Evolutionary conservation across 1,139 yeast genomes (phyloP).

Genomic region (Pichiaceae sp.): DNA sequence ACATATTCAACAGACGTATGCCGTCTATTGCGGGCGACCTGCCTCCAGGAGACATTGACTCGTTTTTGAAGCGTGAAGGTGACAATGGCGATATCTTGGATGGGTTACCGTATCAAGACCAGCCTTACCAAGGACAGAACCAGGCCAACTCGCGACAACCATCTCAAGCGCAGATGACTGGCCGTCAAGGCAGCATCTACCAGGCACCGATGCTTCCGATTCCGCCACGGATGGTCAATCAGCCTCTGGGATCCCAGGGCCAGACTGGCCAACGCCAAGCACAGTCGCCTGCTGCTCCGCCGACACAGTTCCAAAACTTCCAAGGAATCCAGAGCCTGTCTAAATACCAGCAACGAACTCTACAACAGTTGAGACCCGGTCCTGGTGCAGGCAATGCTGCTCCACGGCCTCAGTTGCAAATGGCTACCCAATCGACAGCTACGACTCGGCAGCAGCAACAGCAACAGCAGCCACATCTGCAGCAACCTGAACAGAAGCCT

Average conservation of each 20-base stretch:
- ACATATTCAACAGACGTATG: slow-evolving; percentile 13
- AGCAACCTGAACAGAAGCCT: neutral
- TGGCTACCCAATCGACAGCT: no score
- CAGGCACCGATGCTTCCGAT: slow-evolving; percentile 4
- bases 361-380: slow-evolving; percentile 1
- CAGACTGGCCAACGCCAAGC: slow-evolving; percentile 7
- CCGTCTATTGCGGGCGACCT: slow-evolving; percentile 24
- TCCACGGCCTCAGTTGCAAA: neutral
- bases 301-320: neutral
- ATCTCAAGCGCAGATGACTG: slow-evolving; percentile 2
- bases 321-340: neutral
- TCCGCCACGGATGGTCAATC: slow-evolving; percentile 3
- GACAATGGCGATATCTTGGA: slow-evolving; percentile 3
- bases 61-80: slow-evolving; percentile 31
- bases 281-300: slow-evolving; percentile 3
- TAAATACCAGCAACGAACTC: neutral
- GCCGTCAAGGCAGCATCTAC: slow-evolving; percentile 2
- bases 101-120: slow-evolving; percentile 1
- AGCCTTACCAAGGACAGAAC: slow-evolving; percentile 2
- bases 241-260: slow-evolving; percentile 1
- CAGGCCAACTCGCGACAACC: slow-evolving; percentile 1
- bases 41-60: slow-evolving; percentile 33
- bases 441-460: slow-evolving; percentile 2
- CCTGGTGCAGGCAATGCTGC: no score
- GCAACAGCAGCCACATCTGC: neutral